Conservation (phyloP, 192 early-diverging fungal species). For the Entophlyctis luteolus region DNA sequence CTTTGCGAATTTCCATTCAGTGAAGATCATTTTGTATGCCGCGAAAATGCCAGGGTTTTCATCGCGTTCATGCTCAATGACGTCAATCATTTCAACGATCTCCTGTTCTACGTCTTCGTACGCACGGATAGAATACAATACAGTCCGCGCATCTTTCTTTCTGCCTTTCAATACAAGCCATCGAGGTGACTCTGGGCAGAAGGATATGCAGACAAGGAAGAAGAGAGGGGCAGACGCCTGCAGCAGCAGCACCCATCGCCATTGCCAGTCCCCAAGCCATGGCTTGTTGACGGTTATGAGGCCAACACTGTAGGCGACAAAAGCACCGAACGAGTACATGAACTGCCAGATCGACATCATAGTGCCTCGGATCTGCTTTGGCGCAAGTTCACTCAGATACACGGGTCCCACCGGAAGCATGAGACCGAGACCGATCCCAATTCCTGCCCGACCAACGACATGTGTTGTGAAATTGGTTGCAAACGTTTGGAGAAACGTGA, state of each 20-base stretch:
- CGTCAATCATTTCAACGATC: neutral
- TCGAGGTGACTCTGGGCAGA: neutral
- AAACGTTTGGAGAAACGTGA: neutral
- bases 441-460: neutral
- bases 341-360: neutral
- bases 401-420: neutral
- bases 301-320: neutral
- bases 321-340: neutral
- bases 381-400: neutral
- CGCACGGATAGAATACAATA: neutral
- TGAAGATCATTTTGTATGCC: neutral
- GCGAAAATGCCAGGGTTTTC: neutral
- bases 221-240: neutral
- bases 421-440: neutral
- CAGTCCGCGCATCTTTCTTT: neutral
- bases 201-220: neutral
- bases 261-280: neutral
- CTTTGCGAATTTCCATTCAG: neutral
- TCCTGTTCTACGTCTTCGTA: neutral
- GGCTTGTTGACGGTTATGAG: neutral
- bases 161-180: neutral
- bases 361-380: neutral
- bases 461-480: neutral
- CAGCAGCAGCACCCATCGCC: neutral
- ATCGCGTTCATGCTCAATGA: neutral